These are phyloP conservation scores for Eimeria acervulina DNA, from an alignment of 169 alveolate genomes.

Conservation along the genomic window DNA sequence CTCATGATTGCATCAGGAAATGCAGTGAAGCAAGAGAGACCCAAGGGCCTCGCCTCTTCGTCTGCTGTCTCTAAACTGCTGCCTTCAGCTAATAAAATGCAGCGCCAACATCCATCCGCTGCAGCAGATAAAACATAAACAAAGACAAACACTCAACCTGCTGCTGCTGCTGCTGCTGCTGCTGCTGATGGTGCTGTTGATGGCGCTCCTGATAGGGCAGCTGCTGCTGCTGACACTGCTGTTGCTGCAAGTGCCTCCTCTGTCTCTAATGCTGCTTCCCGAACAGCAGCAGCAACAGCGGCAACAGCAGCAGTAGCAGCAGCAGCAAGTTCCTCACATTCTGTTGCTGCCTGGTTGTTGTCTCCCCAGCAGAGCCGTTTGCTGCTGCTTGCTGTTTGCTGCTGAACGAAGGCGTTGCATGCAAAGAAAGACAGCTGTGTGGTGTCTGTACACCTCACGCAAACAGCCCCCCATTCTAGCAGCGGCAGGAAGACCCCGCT, in stretches of 20 bases:
- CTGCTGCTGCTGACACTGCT: background rate
- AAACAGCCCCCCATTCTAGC: slow-evolving; percentile 23
- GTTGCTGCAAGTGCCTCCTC: too few relatives aligned
- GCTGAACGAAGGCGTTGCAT: slow-evolving; percentile 3
- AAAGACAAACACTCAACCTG: background rate
- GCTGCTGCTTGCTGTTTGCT: background rate
- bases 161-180: slow-evolving; percentile 41
- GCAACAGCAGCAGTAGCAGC: background rate
- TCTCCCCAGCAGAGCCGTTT: slow-evolving; percentile 42
- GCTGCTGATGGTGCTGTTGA: background rate
- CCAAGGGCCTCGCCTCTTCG: slow-evolving; percentile 31
- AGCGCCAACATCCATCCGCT: background rate
- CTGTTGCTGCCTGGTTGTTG: background rate
- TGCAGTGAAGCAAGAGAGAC: background rate
- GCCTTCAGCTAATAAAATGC: background rate
- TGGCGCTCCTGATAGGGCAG: background rate
- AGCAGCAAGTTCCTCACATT: background rate
- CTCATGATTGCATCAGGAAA: background rate
- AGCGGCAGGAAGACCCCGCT: slow-evolving; percentile 8
- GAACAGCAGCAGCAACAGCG: too few relatives aligned
- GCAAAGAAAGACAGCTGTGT: slow-evolving; percentile 57
- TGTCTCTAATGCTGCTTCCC: too few relatives aligned
- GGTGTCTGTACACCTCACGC: slow-evolving; percentile 76
- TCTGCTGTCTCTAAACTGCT: slow-evolving; percentile 41
- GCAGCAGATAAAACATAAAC: background rate